Conservation (phyloP, 176 grass and related monocot species). For the Phragmites australis region DNA sequence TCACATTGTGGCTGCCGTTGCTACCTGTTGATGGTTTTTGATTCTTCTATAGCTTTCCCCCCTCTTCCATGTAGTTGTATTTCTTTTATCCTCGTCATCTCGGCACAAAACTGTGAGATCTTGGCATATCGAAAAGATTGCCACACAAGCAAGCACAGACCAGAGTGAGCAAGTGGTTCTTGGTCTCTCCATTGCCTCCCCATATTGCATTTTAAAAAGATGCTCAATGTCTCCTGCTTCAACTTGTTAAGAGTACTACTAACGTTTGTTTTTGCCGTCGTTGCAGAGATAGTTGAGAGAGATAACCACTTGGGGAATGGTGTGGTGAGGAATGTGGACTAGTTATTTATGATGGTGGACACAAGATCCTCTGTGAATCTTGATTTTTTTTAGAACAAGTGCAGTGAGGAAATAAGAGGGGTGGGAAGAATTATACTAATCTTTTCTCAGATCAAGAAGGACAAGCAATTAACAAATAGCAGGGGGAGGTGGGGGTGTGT, state of each 20-base stretch:
- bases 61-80: not conserved
- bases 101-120: conserved; percentile 42
- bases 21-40: conserved; percentile 19
- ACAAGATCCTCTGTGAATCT: conserved; percentile 51
- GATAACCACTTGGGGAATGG: conserved; percentile 9
- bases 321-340: conserved; percentile 66
- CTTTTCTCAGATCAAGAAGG: conserved; percentile 53
- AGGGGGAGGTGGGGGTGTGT: conserved; percentile 55
- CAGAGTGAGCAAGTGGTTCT: conserved; percentile 50
- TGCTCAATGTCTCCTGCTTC: conserved; percentile 52
- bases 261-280: conserved; percentile 49
- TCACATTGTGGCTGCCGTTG: conserved; percentile 29
- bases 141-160: conserved; percentile 29
- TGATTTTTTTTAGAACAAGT: conserved; percentile 25
- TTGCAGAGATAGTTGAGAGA: conserved; percentile 48
- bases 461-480: conserved; percentile 45
- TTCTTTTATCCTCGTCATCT: conserved; percentile 10
- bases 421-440: conserved; percentile 38
- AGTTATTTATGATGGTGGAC: conserved; percentile 43
- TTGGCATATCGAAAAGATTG: conserved; percentile 55
- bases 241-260: conserved; percentile 14
- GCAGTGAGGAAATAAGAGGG: conserved; percentile 2
- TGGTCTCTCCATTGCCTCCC: conserved; percentile 57
- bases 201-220: conserved; percentile 45
- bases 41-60: conserved; percentile 28